These are phyloP conservation scores for Nitzschia sp. DNA, from an alignment of 108 stramenopile species.

Conservation along the genomic window DNA sequence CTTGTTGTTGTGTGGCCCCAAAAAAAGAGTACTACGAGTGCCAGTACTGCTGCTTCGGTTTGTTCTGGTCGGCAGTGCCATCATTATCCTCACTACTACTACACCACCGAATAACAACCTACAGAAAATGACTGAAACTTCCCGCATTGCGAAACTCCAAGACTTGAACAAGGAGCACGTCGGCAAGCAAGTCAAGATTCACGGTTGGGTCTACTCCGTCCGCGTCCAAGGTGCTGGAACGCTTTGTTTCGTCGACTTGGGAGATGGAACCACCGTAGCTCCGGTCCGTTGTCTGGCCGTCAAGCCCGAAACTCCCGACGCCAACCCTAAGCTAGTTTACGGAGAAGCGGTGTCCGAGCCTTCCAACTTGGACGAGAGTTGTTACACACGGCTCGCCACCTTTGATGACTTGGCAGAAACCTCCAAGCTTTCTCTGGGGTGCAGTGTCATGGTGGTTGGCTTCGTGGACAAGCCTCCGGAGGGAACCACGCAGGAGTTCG, in stretches of 20 bases:
- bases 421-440: constrained; percentile 51
- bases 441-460: constrained; percentile 50
- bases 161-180: constrained; percentile 2
- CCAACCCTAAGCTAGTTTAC: constrained; percentile 1
- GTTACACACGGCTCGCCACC: constrained; percentile 39
- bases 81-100: too few relatives aligned
- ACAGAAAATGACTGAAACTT: not conserved
- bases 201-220: constrained; percentile 62
- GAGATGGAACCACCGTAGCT: constrained; percentile 62
- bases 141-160: constrained; percentile 16
- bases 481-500: constrained; percentile 60
- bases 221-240: constrained; percentile 60
- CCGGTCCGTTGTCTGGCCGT: constrained; percentile 51
- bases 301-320: constrained; percentile 16
- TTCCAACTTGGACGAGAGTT: constrained; percentile 37
- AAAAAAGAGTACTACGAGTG: too few relatives aligned
- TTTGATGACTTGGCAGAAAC: constrained; percentile 50
- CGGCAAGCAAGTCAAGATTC: constrained; percentile 32
- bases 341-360: not conserved
- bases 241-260: constrained; percentile 62
- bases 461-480: constrained; percentile 58
- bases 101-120: too few relatives aligned
- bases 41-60: too few relatives aligned
- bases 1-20: too few relatives aligned
- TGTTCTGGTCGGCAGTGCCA: too few relatives aligned